Evolutionary conservation across 345 rosid species (phyloP), one percentile per base, ranked within the genome.

Genomic region (Eucalyptus polybractea): DNA sequence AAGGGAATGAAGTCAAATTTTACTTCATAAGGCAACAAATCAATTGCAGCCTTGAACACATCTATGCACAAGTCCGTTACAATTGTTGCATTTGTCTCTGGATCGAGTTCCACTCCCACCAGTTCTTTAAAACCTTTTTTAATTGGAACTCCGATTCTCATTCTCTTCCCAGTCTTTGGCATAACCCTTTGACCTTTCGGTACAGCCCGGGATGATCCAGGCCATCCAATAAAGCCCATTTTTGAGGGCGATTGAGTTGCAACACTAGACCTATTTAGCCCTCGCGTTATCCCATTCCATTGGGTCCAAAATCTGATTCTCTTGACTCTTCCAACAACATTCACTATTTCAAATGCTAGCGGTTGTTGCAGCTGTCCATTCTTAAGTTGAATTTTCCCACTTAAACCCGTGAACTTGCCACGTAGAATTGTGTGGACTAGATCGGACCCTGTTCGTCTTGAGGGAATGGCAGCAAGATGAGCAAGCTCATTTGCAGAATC

Each of bases 251-350:
- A 67, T n/a, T 67, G 40, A n/a, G 16, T 24, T 50, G 50, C 81
- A n/a, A n/a, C 8, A 10, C 13, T 21, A 51, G 27, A 13, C 21
- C 83, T 29, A 17, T 49, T 86, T 49, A 81, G 27, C 4, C 31
- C 37, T 9, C 10, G 5, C 16, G 15, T 10, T 8, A 93, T 83
- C 87, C 92, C 93, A 17, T 69, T 40, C 31, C 65, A 2, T 4
- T 80, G 50, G 5, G 90, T 93, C 95, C 94, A 94, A 51, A 88
- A 92, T 47, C 95, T 95, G 10, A 93, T 27, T 90, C 53, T 69
- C 22, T n/a, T 76, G 10, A 50, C 85, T 7, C 62, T 49, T 22
- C 91, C 93, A 11, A 76, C 81, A 25, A 93, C 92, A 80, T 93
- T 95, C 27, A 92, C 85, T 80, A 94, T 89, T 83, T 92, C 88